Conservation (phyloP, 345 rosid genomes). For the Alliaria petiolata region DNA sequence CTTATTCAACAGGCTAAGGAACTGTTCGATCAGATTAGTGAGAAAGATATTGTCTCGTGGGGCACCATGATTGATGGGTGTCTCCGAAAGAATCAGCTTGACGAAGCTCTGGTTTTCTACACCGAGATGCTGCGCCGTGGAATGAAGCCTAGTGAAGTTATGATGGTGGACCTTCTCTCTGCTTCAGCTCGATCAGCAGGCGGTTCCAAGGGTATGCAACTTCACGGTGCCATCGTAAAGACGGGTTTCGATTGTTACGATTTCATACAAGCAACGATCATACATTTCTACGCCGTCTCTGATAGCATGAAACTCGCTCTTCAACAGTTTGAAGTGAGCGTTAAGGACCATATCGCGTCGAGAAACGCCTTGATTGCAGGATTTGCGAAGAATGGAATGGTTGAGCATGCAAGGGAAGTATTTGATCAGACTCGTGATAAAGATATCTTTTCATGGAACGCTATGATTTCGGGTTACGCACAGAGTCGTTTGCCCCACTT, state of each 20-base stretch:
- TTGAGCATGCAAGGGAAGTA: constrained; percentile 49
- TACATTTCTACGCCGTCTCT: constrained; percentile 64
- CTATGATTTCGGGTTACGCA: constrained; percentile 68
- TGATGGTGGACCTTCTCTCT: constrained; percentile 71
- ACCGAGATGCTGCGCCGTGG: constrained; percentile 49
- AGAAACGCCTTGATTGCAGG: constrained; percentile 71
- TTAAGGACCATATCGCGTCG: constrained; percentile 51
- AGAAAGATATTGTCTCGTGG: constrained; percentile 77
- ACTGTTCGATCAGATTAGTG: constrained; percentile 54
- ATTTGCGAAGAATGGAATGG: constrained; percentile 54
- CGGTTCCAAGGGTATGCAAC: constrained; percentile 51
- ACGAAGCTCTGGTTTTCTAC: constrained; percentile 55
- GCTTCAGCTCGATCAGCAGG: constrained; percentile 52
- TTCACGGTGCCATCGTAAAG: constrained; percentile 49
- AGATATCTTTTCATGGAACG: constrained; percentile 82
- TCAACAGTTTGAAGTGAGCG: constrained; percentile 53
- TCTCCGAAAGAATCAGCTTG: constrained; percentile 43
- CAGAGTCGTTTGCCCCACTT: constrained; percentile 47
- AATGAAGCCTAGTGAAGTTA: constrained; percentile 50
- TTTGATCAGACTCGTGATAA: constrained; percentile 58
- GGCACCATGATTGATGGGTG: constrained; percentile 67
- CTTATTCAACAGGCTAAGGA: constrained; percentile 45
- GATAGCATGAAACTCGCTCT: constrained; percentile 48
- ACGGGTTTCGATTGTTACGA: constrained; percentile 62
- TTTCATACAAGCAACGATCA: constrained; percentile 63